Evolutionary conservation across 2,329 filamentous ascomycete species (phyloP).

Genomic region (Mollisiaceae sp.): DNA sequence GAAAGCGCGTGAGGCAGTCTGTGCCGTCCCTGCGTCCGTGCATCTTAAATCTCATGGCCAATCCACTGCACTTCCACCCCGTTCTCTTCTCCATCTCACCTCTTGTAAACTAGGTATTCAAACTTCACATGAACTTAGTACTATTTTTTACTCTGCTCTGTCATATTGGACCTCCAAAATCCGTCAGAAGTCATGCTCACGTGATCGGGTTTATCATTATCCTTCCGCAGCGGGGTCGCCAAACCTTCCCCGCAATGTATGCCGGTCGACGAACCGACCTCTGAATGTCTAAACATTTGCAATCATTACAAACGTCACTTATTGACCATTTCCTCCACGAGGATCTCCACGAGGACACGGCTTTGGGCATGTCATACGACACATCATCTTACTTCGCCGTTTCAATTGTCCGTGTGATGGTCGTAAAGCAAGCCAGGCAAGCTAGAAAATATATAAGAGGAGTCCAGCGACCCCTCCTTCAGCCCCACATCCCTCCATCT

Average conservation of each 20-base stretch:
- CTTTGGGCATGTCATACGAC: neutral
- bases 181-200: neutral
- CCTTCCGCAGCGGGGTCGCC: neutral
- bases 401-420: too few relatives aligned
- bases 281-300: constrained; percentile 5
- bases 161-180: neutral
- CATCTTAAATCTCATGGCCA: neutral
- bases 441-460: neutral
- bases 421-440: neutral
- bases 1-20: too few relatives aligned
- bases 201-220: neutral
- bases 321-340: neutral
- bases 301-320: constrained; percentile 7
- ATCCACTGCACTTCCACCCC: too few relatives aligned
- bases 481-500: constrained; percentile 2
- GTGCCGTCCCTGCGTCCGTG: neutral
- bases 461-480: neutral
- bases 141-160: neutral
- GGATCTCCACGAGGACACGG: neutral
- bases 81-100: too few relatives aligned
- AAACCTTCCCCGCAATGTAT: constrained; percentile 11
- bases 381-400: neutral
- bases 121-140: neutral
- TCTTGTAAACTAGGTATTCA: neutral
- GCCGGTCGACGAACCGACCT: constrained; percentile 6